These are phyloP conservation scores for Emydomyces testavorans DNA, from an alignment of 2,329 filamentous ascomycete genomes.

Conservation along the genomic window DNA sequence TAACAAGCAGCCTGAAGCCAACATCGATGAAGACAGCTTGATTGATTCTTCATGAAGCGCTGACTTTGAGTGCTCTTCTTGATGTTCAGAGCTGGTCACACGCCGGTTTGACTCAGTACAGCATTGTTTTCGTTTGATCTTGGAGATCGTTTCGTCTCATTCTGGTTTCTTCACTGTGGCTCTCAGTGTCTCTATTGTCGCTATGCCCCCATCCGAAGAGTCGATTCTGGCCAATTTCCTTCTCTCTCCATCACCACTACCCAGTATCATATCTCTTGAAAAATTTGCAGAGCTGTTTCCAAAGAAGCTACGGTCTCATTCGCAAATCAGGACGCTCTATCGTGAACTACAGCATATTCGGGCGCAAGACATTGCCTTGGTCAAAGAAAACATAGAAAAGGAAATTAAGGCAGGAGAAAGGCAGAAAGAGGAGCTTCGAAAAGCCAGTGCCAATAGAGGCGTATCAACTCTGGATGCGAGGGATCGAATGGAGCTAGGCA, in stretches of 20 bases:
- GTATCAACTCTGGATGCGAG: slow-evolving; percentile 26
- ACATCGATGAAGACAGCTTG: too few relatives aligned
- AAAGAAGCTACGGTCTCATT: slow-evolving; percentile 50
- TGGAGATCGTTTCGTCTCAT: background rate
- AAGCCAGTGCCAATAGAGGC: slow-evolving; percentile 23
- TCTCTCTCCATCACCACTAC: slow-evolving; percentile 61
- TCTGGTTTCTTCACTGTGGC: background rate
- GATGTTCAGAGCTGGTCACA: too few relatives aligned
- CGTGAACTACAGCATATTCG: slow-evolving; percentile 68
- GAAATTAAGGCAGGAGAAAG: slow-evolving; percentile 29
- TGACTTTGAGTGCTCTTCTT: too few relatives aligned
- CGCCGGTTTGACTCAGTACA: too few relatives aligned
- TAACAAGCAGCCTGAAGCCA: too few relatives aligned
- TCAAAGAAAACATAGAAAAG: slow-evolving; percentile 44
- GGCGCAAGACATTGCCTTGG: slow-evolving; percentile 54
- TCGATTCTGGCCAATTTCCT: slow-evolving; percentile 68
- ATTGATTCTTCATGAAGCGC: too few relatives aligned
- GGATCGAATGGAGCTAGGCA: slow-evolving; percentile 32
- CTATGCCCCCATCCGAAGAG: slow-evolving; percentile 62
- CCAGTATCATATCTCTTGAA: slow-evolving; percentile 58
- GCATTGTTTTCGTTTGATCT: too few relatives aligned
- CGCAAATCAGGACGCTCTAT: slow-evolving; percentile 60
- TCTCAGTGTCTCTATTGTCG: background rate
- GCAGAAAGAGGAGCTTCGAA: slow-evolving; percentile 31
- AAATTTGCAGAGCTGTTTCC: slow-evolving; percentile 72